Evolutionary conservation across 2,329 filamentous ascomycete genomes (phyloP).

Genomic region (Cryphonectria nitschkei): DNA sequence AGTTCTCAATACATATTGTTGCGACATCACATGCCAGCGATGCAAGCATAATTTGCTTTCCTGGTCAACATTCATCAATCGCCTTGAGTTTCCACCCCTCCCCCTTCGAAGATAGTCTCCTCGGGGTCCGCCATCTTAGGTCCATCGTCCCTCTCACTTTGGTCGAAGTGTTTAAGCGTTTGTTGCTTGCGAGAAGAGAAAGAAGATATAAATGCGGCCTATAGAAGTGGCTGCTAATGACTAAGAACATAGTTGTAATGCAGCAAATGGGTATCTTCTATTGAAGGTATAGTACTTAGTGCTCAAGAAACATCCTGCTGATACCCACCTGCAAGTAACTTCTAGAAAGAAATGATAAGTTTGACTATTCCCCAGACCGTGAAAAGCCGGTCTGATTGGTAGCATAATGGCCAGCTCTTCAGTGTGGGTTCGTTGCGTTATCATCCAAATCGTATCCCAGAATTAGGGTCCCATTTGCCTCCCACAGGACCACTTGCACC

Average conservation of each 20-base stretch:
- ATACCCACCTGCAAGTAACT: not conserved
- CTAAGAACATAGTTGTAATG: not conserved
- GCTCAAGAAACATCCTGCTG: not conserved
- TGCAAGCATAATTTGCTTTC: too few relatives aligned
- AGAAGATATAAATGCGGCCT: not conserved
- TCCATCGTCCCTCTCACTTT: too few relatives aligned
- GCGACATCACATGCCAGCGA: too few relatives aligned
- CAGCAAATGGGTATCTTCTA: not conserved
- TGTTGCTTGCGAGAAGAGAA: not conserved
- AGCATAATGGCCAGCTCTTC: not conserved
- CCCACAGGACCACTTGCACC: constrained; percentile 32
- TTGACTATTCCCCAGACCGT: not conserved
- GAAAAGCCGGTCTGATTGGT: not conserved
- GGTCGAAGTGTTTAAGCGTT: not conserved
- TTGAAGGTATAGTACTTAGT: not conserved
- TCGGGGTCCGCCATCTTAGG: too few relatives aligned
- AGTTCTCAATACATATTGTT: not conserved
- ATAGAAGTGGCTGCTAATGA: not conserved
- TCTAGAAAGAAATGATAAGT: not conserved
- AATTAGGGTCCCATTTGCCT: constrained; percentile 62
- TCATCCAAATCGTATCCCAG: constrained; percentile 60
- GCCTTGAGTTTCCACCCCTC: too few relatives aligned
- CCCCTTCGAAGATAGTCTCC: too few relatives aligned
- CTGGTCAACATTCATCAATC: too few relatives aligned
- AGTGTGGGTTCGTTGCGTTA: constrained; percentile 31